Evolutionary conservation across 2,329 filamentous ascomycete species (phyloP).

Genomic region (Pseudopyricularia cyperi): DNA sequence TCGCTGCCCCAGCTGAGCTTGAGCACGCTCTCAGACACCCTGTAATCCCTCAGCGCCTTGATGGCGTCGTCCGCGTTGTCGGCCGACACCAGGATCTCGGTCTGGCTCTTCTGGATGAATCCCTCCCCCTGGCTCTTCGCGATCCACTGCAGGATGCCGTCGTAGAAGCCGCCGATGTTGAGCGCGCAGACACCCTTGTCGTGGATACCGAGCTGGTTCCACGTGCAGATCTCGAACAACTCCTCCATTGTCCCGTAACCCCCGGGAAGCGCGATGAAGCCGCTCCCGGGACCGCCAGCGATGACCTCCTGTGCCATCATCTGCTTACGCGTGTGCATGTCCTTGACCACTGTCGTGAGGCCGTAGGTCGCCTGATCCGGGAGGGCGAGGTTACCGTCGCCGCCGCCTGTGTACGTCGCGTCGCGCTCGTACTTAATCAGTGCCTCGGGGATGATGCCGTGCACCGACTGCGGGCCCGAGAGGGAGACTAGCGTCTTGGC

Average conservation of each 20-base stretch:
- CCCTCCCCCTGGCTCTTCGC: constrained; percentile 59
- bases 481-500: constrained; percentile 76
- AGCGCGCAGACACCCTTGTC: constrained; percentile 63
- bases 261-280: constrained; percentile 79
- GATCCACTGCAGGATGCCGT: constrained; percentile 75
- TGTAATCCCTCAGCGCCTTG: constrained; percentile 57
- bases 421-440: constrained; percentile 69
- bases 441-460: constrained; percentile 85
- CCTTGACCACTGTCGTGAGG: constrained; percentile 72
- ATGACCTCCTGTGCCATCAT: constrained; percentile 87
- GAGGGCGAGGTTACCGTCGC: constrained; percentile 33
- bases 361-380: constrained; percentile 60
- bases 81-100: constrained; percentile 67
- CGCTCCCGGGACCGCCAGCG: constrained; percentile 65
- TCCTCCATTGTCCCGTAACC: constrained; percentile 96
- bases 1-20: constrained; percentile 70
- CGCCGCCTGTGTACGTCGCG: constrained; percentile 33
- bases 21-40: constrained; percentile 60
- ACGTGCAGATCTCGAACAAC: constrained; percentile 80
- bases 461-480: constrained; percentile 67
- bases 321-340: constrained; percentile 94
- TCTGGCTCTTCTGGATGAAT: constrained; percentile 62
- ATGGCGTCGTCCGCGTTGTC: constrained; percentile 61
- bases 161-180: constrained; percentile 87
- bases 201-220: constrained; percentile 96